Base-by-base conservation (phyloP, 1,139 yeast genomes). In the Yamadazyma diospyri region DNA sequence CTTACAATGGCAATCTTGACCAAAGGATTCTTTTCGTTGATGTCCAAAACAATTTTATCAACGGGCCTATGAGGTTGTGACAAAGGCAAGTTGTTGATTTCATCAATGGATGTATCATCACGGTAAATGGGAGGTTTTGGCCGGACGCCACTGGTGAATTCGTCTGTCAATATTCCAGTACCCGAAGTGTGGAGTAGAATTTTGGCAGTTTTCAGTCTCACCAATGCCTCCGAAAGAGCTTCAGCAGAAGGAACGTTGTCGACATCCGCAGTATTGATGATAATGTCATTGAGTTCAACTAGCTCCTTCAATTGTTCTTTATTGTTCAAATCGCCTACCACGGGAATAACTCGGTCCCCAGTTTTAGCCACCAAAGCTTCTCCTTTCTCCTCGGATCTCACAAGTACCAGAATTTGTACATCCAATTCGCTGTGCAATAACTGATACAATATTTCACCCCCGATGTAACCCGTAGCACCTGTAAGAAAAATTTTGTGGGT, bases 381-480 rank as follows among this genome's bases (percentile, higher is more conserved):
- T 16, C 53, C 55, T 39, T 61, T 60, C 10, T 35, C 46, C 16
- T 51, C 39, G 13, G 46, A 37, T 23, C 67, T 47, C 13, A 58
- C 63, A 24, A 59, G 41, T 1, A 55, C 61, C 10, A 52, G 45
- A 5, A 55, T 41, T 3, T 46, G 46, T 23, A 45, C 47, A 11
- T 44, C 42, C 11, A 27, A 17, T 10, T 39, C 29, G 14, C 38
- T 35, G 30, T 51, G 39, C 16, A 59, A 39, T 13, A 59, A 34
- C 37, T 54, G 50, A 39, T 53, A 44, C 27, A 63, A 44, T 11
- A 54, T 50, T 36, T 55, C 55, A 10, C 67, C 69, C 6, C 68
- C 69, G 33, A 63, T 57, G 37, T 53, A 63, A 4, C 69, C 69
- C 6, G 68, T 63, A n/a, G 63, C 66, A 17, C 69, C 69, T 4